phyloP scores from a whole-genome alignment of 352 stramenopile species.

The Paralagenidium karlingii region DNA sequence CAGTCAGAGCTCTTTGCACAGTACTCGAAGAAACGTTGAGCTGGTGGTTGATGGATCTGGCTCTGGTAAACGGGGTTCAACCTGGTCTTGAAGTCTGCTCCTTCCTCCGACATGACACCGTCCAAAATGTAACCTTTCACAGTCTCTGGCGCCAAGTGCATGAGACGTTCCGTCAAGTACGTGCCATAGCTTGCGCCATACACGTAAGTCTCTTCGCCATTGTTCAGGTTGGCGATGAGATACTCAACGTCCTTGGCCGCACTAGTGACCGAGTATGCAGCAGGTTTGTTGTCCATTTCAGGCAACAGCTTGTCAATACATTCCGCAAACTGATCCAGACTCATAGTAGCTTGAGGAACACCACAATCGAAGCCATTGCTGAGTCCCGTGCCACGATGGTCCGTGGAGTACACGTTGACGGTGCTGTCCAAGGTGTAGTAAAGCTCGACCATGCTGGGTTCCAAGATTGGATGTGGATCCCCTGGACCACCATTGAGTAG shows the following conservation, averaged over 20 bases:
- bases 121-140: conserved; percentile 16
- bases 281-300: conserved; percentile 18
- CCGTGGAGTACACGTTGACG: conserved; percentile 10
- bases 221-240: conserved; percentile 2
- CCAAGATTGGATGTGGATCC: conserved; percentile 10
- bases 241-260: conserved; percentile 5
- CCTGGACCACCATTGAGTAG: conserved; percentile 19
- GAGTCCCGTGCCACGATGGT: conserved; percentile 8
- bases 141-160: conserved; percentile 10
- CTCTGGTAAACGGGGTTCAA: too few relatives aligned
- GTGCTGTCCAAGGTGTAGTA: neutral
- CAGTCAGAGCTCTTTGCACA: conserved; percentile 6
- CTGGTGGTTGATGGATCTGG: too few relatives aligned
- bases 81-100: conserved; percentile 2
- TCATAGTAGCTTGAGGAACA: conserved; percentile 1
- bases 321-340: neutral
- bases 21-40: conserved; percentile 5
- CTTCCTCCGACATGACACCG: conserved; percentile 5
- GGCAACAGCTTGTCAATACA: conserved; percentile 4
- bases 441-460: conserved; percentile 3
- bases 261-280: conserved; percentile 5
- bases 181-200: conserved; percentile 18
- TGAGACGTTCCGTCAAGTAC: conserved; percentile 8
- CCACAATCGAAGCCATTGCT: conserved; percentile 7
- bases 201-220: conserved; percentile 4